phyloP scores from a whole-genome alignment of 768 basidiomycete genomes.

The Kwoniella europaea region DNA sequence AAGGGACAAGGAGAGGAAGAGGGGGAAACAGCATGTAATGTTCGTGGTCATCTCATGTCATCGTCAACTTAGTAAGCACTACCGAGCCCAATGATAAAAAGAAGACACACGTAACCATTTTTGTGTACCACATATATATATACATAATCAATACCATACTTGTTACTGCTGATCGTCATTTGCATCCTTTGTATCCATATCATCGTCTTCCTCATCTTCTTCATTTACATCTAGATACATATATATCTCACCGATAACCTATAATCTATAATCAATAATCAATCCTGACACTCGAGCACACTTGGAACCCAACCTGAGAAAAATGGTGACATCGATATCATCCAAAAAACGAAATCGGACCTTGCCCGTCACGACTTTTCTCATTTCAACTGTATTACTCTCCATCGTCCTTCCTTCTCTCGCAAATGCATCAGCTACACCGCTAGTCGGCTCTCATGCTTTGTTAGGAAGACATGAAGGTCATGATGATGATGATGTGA shows the following conservation, averaged over 20 bases:
- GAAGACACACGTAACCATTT: conserved; percentile 2
- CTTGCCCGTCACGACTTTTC: conserved; percentile 33
- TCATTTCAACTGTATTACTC: conserved; percentile 24
- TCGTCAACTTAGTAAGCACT: background rate
- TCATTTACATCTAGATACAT: background rate
- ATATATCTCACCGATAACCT: background rate
- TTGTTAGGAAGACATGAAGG: conserved; percentile 20
- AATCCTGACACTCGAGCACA: background rate
- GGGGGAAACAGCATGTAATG: too few species aligned
- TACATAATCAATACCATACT: background rate
- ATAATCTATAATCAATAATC: background rate
- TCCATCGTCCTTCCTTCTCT: conserved; percentile 27
- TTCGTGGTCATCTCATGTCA: background rate
- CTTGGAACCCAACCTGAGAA: background rate
- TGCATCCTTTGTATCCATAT: background rate
- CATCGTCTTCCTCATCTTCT: background rate
- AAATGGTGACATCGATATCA: conserved; percentile 19
- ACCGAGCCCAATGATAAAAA: background rate
- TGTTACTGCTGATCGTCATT: background rate
- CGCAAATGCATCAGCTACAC: conserved; percentile 2
- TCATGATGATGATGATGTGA: conserved; percentile 6
- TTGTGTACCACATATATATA: background rate
- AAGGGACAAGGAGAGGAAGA: too few species aligned
- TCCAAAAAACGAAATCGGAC: conserved; percentile 4
- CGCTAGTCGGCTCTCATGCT: background rate